Percentiles rank a stretch among this genome's conserved stretches.
Conservation (phyloP, 495 filamentous ascomycete genomes). For the Xylaria intraflava region DNA sequence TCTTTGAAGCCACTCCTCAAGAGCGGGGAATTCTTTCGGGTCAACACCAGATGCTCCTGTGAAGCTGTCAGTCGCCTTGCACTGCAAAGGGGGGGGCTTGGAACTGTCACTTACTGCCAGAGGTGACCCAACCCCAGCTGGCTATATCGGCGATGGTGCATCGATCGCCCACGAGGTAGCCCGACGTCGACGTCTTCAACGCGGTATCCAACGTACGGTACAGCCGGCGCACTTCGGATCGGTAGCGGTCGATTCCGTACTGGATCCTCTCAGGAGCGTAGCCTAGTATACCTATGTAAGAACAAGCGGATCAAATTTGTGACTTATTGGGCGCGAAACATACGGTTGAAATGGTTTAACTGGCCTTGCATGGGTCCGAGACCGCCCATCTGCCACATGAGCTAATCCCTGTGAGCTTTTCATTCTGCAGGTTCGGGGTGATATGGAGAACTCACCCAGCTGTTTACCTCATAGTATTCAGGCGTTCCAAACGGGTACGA, state of each 20-base stretch:
- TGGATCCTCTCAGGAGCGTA: slow-evolving; percentile 84
- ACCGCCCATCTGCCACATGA: slow-evolving; percentile 57
- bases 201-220: slow-evolving; percentile 74
- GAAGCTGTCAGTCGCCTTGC: neutral
- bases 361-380: slow-evolving; percentile 90
- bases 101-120: slow-evolving; percentile 28
- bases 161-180: slow-evolving; percentile 71
- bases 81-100: neutral
- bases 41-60: slow-evolving; percentile 67
- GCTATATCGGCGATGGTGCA: slow-evolving; percentile 81
- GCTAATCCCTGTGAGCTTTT: slow-evolving; percentile 16
- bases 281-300: slow-evolving; percentile 20
- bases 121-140: slow-evolving; percentile 67
- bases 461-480: slow-evolving; percentile 73
- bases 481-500: slow-evolving; percentile 67
- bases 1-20: slow-evolving; percentile 59
- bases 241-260: slow-evolving; percentile 79
- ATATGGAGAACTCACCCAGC: slow-evolving; percentile 51
- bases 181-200: slow-evolving; percentile 54
- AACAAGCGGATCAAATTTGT: neutral
- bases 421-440: neutral
- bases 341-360: slow-evolving; percentile 77
- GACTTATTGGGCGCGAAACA: slow-evolving; percentile 1
- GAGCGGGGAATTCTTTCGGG: slow-evolving; percentile 65
- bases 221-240: slow-evolving; percentile 71